A percentile compares a stretch with the other conserved stretches of the same genome.
phyloP scores from a whole-genome alignment of 2,329 filamentous ascomycete genomes.

The Fusarium musae region DNA sequence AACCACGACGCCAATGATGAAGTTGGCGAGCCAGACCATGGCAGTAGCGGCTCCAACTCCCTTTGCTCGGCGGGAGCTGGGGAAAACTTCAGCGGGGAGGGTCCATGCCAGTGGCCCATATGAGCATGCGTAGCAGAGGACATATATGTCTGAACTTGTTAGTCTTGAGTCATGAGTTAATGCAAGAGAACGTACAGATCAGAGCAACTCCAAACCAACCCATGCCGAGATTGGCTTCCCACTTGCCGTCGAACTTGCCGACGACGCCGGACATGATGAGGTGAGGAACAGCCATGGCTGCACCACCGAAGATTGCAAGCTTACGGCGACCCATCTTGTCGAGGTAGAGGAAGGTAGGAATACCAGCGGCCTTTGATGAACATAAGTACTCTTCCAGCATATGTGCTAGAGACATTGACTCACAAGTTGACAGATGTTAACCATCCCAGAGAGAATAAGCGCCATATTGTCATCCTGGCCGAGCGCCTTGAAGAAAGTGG shows the following conservation, averaged over 20 bases:
- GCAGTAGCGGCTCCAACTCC: slow-evolving; percentile 49
- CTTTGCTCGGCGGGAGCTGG: slow-evolving; percentile 49
- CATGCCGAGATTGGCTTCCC: slow-evolving; percentile 16
- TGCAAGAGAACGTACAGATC: background rate
- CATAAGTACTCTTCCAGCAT: too few species aligned
- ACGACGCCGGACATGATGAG: slow-evolving; percentile 33
- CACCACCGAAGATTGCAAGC: slow-evolving; percentile 23
- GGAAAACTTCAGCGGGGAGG: slow-evolving; percentile 51
- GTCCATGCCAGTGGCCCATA: slow-evolving; percentile 51
- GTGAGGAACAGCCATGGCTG: slow-evolving; percentile 30
- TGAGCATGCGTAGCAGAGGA: slow-evolving; percentile 46
- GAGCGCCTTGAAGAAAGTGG: slow-evolving; percentile 41
- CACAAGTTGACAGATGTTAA: slow-evolving; percentile 50
- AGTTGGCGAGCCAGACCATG: slow-evolving; percentile 50
- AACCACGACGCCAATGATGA: slow-evolving; percentile 60
- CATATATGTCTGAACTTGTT: slow-evolving; percentile 14
- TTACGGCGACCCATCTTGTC: slow-evolving; percentile 47
- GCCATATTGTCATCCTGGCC: slow-evolving; percentile 45
- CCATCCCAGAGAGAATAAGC: slow-evolving; percentile 47
- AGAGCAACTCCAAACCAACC: slow-evolving; percentile 32
- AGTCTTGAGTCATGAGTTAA: too few species aligned
- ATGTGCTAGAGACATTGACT: background rate
- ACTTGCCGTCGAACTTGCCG: slow-evolving; percentile 23
- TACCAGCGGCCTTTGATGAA: slow-evolving; percentile 20
- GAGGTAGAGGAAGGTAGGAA: slow-evolving; percentile 43